phyloP scores from a whole-genome alignment of 2,329 filamentous ascomycete species.

The Pseudogymnoascus sp. region DNA sequence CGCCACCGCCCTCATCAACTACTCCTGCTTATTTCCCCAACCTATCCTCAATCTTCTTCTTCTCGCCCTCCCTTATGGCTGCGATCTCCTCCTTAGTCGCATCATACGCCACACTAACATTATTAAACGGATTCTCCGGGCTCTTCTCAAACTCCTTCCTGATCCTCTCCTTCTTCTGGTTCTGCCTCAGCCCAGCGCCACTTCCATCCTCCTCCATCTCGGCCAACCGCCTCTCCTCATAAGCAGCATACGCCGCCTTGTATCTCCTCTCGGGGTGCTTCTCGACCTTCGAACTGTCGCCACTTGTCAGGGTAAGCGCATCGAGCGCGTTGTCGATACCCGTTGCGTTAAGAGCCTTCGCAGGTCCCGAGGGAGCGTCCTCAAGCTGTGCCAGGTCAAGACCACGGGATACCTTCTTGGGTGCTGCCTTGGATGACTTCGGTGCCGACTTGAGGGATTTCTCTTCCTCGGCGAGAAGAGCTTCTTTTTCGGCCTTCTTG shows the following conservation, averaged over 20 bases:
- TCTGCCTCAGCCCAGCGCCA: conserved; percentile 61
- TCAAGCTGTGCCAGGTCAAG: conserved; percentile 72
- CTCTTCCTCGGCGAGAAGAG: conserved; percentile 76
- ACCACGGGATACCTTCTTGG: conserved; percentile 57
- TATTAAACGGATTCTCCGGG: conserved; percentile 92
- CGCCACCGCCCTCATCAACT: background rate
- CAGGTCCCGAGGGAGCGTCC: conserved; percentile 31
- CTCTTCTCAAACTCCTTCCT: conserved; percentile 91
- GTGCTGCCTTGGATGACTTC: conserved; percentile 54
- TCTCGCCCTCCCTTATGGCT: conserved; percentile 57
- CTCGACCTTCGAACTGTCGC: conserved; percentile 64
- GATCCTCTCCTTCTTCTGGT: conserved; percentile 78
- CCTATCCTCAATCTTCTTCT: conserved; percentile 63
- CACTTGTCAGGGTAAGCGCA: conserved; percentile 59
- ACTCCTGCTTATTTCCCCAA: conserved; percentile 33
- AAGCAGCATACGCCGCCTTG: conserved; percentile 77
- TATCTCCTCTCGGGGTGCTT: conserved; percentile 80
- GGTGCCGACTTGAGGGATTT: conserved; percentile 60
- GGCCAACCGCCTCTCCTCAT: conserved; percentile 67
- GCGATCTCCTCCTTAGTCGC: conserved; percentile 67
- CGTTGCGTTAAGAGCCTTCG: conserved; percentile 61
- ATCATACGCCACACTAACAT: conserved; percentile 68
- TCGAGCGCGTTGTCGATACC: conserved; percentile 94
- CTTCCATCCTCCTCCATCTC: conserved; percentile 80
- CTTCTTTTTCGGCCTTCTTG: conserved; percentile 89